phyloP scores from a whole-genome alignment of 257 asterid species.

The Plectranthus barbatus region DNA sequence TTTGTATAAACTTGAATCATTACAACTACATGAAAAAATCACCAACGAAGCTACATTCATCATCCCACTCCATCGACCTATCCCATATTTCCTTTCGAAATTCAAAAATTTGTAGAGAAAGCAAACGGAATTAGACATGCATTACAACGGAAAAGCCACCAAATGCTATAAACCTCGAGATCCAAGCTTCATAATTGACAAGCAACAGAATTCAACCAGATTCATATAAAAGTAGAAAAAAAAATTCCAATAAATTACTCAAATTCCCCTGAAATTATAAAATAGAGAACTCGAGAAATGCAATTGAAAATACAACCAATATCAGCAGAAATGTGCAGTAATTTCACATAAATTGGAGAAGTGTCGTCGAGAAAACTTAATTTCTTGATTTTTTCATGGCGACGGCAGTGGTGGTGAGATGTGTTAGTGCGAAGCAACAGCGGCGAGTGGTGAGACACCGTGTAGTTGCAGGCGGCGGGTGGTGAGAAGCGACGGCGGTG shows the following conservation, averaged over 20 bases:
- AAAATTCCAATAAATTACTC: not conserved
- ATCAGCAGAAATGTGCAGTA: not conserved
- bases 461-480: too few relatives aligned
- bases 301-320: not conserved
- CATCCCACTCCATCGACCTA: not conserved
- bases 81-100: not conserved
- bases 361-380: too few relatives aligned
- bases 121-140: conserved; percentile 12
- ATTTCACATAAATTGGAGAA: too few relatives aligned
- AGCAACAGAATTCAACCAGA: not conserved
- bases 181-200: conserved; percentile 20
- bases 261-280: not conserved
- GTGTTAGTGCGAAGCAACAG: too few relatives aligned
- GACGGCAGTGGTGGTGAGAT: too few relatives aligned
- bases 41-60: not conserved
- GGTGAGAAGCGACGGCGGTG: too few relatives aligned
- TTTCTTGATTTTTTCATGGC: too few relatives aligned
- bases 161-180: conserved; percentile 1
- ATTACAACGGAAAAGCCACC: not conserved
- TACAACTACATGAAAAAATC: not conserved
- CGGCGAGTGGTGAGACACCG: too few relatives aligned
- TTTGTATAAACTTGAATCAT: not conserved
- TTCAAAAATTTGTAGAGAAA: not conserved
- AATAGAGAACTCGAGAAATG: not conserved
- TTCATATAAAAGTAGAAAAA: not conserved